Base-by-base conservation (phyloP, 2,329 filamentous ascomycete genomes). In the Monilinia aucupariae region DNA sequence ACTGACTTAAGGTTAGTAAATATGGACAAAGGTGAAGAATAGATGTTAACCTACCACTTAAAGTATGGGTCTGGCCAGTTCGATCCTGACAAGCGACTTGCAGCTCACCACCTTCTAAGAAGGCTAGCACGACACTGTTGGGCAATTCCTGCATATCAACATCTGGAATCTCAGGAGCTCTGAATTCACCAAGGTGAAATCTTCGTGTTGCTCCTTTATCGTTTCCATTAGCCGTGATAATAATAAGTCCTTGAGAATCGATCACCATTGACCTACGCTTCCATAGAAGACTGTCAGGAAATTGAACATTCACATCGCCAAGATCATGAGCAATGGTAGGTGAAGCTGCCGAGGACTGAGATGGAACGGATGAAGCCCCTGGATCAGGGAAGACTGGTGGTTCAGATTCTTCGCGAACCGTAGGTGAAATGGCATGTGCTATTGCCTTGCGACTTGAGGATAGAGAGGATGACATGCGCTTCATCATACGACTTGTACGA, bases 251-350 rank as follows among this genome's bases (percentile, higher is more conserved):
- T 65, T 89, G 82, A 10, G 86, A 85, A 74, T 97, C 92, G 63
- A 99, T 85, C 67, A 88, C 88, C 76, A 97, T 86, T 71, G 88
- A 92, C 65, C 94, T 86, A 61, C 93, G 89, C 79, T 97, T 99
- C 94, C 94, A 99, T 15, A 99, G 82, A 53, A 99, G 81, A 61
- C 91, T 96, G 73, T 97, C 93, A 0, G 94, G 94, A 74, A 99
- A 97, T 74, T 99, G 94, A 13, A 97, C 90, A 71, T 99, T 97
- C 67, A 99, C 88, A 71, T 97, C 91, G 55, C 92, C 91, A 63
- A 74, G 67, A 65, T 72, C 68, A 50, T 67, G 64, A 60, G 65
- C 68, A 27, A 48, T 41, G 17, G 51, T 39, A 27, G 59, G 41
- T 60, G 30, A 64, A 65, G 68, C 63, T 81, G 81, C 20, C 78